Evolutionary conservation across 805 yeast genomes (phyloP).

Genomic region (Lipomyces yamadae): DNA sequence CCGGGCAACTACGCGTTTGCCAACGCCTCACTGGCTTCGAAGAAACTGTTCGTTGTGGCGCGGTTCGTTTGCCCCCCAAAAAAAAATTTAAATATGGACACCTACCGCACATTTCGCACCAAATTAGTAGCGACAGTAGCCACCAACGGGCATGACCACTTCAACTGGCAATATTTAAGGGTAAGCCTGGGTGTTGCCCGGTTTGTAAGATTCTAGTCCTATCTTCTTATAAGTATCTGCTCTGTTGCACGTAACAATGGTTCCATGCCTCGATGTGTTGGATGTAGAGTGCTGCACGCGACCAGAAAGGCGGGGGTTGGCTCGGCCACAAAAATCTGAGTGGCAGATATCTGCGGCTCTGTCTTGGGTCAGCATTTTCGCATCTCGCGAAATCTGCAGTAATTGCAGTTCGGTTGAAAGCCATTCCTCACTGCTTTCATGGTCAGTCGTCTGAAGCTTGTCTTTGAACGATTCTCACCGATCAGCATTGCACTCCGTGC

Average conservation of each 20-base stretch:
- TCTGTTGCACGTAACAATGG: neutral
- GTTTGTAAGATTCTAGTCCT: neutral
- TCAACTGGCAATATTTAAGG: neutral
- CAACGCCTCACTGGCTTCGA: neutral
- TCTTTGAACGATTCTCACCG: neutral
- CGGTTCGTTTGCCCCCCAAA: neutral
- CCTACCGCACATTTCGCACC: neutral
- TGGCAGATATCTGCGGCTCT: neutral
- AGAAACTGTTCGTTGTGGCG: neutral
- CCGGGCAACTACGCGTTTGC: neutral
- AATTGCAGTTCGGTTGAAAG: neutral
- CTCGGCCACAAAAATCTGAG: neutral
- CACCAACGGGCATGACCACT: neutral
- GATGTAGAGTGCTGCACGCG: neutral
- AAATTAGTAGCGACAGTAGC: neutral
- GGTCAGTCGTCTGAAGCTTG: conserved; percentile 7
- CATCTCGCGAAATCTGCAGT: neutral
- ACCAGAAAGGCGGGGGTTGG: neutral
- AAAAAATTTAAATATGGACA: neutral
- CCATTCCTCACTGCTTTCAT: conserved; percentile 2
- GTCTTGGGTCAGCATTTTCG: neutral
- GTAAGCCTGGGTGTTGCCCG: neutral
- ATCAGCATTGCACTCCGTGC: conserved; percentile 11
- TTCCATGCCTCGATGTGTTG: neutral
- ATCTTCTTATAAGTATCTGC: neutral